Evolutionary conservation across 140 eudicot genomes (phyloP).

Genomic region (Flaveria floridana): DNA sequence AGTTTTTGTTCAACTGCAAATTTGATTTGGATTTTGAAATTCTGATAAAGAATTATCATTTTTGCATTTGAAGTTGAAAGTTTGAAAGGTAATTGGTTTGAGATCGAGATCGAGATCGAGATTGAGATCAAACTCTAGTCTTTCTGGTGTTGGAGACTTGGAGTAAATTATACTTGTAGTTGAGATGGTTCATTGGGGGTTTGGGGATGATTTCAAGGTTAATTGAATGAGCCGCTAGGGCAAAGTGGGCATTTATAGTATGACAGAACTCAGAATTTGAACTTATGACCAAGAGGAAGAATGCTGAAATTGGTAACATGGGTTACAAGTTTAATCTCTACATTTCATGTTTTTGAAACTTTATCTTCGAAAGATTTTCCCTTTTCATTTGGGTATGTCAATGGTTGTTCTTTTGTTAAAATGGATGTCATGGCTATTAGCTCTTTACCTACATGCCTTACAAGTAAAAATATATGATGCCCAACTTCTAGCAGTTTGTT

Average conservation of each 20-base stretch:
- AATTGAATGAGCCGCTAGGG: not conserved
- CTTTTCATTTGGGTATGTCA: no score
- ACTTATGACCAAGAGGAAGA: not conserved
- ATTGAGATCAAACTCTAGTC: not conserved
- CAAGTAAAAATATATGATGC: no score
- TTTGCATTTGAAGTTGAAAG: not conserved
- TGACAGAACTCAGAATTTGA: not conserved
- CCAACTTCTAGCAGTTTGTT: not conserved
- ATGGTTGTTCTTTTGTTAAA: no score
- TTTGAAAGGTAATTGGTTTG: not conserved
- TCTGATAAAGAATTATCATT: not conserved
- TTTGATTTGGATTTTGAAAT: not conserved
- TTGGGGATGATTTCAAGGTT: not conserved
- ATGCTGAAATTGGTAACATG: not conserved
- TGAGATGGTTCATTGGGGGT: not conserved
- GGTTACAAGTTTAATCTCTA: not conserved
- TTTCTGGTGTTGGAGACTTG: not conserved
- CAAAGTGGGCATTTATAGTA: not conserved
- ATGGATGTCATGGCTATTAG: no score
- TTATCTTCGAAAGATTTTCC: not conserved
- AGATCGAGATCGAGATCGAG: not conserved
- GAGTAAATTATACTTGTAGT: not conserved
- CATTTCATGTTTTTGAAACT: not conserved
- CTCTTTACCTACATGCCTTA: no score
- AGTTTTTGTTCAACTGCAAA: constrained; percentile 5